Evolutionary conservation across 1,139 yeast genomes (phyloP).

Genomic region (Blastobotrys buckinghamii): DNA sequence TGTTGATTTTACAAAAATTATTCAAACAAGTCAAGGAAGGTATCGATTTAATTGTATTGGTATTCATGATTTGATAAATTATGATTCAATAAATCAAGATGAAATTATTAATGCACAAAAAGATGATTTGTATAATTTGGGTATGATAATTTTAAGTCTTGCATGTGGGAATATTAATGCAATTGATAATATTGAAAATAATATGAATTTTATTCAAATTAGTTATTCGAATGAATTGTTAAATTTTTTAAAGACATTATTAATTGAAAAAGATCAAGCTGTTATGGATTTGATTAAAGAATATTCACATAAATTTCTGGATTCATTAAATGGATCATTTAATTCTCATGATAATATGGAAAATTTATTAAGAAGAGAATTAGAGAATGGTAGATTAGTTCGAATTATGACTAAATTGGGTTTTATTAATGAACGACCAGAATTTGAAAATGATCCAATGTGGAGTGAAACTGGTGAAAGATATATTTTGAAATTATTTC

Average conservation of each 20-base stretch:
- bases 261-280: slow-evolving; percentile 4
- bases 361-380: slow-evolving; percentile 58
- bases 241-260: not conserved
- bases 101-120: slow-evolving; percentile 35
- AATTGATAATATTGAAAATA: slow-evolving; percentile 19
- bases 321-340: slow-evolving; percentile 45
- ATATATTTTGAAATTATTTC: slow-evolving; percentile 69
- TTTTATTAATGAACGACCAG: slow-evolving; percentile 73
- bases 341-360: slow-evolving; percentile 61
- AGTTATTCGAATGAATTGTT: slow-evolving; percentile 17
- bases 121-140: slow-evolving; percentile 53
- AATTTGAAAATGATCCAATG: slow-evolving; percentile 45
- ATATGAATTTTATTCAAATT: slow-evolving; percentile 9
- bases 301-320: slow-evolving; percentile 25
- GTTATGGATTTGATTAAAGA: slow-evolving; percentile 16
- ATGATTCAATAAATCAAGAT: slow-evolving; percentile 27
- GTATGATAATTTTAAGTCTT: slow-evolving; percentile 52
- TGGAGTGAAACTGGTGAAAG: slow-evolving; percentile 78
- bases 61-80: slow-evolving; percentile 58
- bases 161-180: slow-evolving; percentile 34
- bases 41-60: slow-evolving; percentile 70
- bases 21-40: slow-evolving; percentile 66
- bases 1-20: slow-evolving; percentile 59
- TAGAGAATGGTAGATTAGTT: slow-evolving; percentile 85
- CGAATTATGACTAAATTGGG: slow-evolving; percentile 77